These are phyloP conservation scores for Trifolium fragiferum DNA, from an alignment of 306 rosid species.

Conservation along the genomic window DNA sequence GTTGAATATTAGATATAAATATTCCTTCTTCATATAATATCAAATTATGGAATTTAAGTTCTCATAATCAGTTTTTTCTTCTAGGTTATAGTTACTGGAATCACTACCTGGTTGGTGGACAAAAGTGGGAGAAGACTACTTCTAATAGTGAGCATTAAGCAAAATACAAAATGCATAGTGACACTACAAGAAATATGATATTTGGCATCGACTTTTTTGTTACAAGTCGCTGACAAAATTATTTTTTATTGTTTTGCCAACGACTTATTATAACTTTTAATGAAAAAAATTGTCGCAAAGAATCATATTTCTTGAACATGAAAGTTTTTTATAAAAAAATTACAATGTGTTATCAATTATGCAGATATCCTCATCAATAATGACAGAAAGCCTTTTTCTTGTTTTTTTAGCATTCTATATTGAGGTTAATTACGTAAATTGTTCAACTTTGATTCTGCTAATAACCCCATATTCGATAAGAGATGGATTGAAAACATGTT, in stretches of 20 bases:
- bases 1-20: conserved; percentile 36
- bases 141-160: conserved; percentile 58
- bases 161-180: background rate
- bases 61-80: conserved; percentile 23
- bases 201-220: too few species aligned
- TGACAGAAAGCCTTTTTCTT: conserved; percentile 72
- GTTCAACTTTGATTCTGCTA: conserved; percentile 10
- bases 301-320: too few species aligned
- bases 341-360: conserved; percentile 32
- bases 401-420: conserved; percentile 68
- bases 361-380: conserved; percentile 65
- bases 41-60: conserved; percentile 1
- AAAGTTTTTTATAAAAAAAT: background rate
- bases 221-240: too few species aligned
- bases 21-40: background rate
- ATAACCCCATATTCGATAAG: too few species aligned
- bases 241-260: too few species aligned
- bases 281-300: too few species aligned
- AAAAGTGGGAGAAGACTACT: conserved; percentile 79
- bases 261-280: too few species aligned
- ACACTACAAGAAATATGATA: too few species aligned
- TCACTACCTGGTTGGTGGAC: conserved; percentile 82
- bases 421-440: conserved; percentile 53
- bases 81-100: conserved; percentile 71
- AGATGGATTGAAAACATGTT: too few species aligned